Evolutionary conservation across 768 basidiomycete genomes (phyloP).

Genomic region (Mycena sanguinolenta): DNA sequence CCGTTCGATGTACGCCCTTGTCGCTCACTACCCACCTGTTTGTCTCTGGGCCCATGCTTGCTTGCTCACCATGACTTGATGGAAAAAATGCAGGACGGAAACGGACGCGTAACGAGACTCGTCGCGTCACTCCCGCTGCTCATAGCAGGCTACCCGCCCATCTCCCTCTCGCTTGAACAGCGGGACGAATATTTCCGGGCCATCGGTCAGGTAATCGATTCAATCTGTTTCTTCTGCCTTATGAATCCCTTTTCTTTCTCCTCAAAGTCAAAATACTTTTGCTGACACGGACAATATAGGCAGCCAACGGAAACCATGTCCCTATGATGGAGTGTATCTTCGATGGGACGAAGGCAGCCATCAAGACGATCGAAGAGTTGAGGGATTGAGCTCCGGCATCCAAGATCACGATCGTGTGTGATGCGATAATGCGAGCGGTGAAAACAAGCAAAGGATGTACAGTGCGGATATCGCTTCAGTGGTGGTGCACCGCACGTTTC

Average conservation of each 20-base stretch:
- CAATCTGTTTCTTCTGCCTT: too few relatives aligned
- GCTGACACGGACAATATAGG: slow-evolving; percentile 36
- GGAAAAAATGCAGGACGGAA: slow-evolving; percentile 44
- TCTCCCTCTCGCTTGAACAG: slow-evolving; percentile 41
- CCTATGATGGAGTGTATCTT: slow-evolving; percentile 40
- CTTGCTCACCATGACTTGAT: not conserved
- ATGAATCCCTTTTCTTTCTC: slow-evolving; percentile 13
- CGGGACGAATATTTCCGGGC: slow-evolving; percentile 44
- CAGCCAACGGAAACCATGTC: slow-evolving; percentile 42
- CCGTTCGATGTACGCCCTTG: slow-evolving; percentile 44
- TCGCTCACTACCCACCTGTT: not conserved
- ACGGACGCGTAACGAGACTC: slow-evolving; percentile 46
- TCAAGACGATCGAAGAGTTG: slow-evolving; percentile 8
- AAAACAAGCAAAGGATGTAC: too few relatives aligned
- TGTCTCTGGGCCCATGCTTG: not conserved
- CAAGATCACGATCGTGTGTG: too few relatives aligned
- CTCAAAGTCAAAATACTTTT: slow-evolving; percentile 9
- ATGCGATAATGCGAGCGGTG: too few relatives aligned
- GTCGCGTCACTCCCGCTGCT: slow-evolving; percentile 49
- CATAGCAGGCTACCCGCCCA: slow-evolving; percentile 46
- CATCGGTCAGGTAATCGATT: slow-evolving; percentile 41
- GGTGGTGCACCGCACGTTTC: too few relatives aligned
- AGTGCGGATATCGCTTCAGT: too few relatives aligned
- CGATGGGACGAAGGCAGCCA: slow-evolving; percentile 39
- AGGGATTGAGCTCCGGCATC: slow-evolving; percentile 14